Percentiles rank a stretch among this genome's conserved stretches.
These are phyloP conservation scores for Cladosporium sp. DNA, from an alignment of 2,329 filamentous ascomycete genomes.

Conservation along the genomic window DNA sequence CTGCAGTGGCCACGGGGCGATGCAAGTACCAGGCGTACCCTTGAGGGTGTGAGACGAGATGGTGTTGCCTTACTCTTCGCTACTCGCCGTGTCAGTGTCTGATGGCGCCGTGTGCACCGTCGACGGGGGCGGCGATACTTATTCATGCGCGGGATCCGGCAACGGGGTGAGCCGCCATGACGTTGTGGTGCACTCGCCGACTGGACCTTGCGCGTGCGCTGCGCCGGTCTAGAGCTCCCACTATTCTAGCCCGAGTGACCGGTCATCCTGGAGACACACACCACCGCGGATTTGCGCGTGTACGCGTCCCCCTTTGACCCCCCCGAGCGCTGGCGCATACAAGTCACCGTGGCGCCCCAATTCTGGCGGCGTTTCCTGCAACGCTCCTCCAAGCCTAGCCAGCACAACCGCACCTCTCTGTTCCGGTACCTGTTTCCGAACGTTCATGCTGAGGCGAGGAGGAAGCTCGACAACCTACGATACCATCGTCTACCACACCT, in stretches of 20 bases:
- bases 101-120: too few species aligned
- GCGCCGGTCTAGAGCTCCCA: background rate
- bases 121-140: too few species aligned
- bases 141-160: too few species aligned
- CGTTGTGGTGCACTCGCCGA: background rate
- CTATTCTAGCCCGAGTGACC: background rate
- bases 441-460: constrained; percentile 56
- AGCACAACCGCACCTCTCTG: constrained; percentile 30
- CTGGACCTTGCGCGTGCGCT: background rate
- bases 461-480: constrained; percentile 62
- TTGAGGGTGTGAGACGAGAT: background rate
- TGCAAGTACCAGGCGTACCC: background rate
- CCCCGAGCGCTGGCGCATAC: background rate
- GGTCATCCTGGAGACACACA: background rate
- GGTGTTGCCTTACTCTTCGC: background rate
- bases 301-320: background rate
- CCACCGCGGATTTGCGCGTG: background rate
- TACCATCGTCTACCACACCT: constrained; percentile 67
- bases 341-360: constrained; percentile 21
- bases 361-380: constrained; percentile 22
- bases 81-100: background rate
- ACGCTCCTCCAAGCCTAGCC: constrained; percentile 7
- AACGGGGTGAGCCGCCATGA: background rate
- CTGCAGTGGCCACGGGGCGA: background rate
- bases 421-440: constrained; percentile 65